Percentiles rank a stretch among this genome's conserved stretches.
These are phyloP conservation scores for Dryas integrifolia DNA, from an alignment of 331 rosid species.

Conservation along the genomic window DNA sequence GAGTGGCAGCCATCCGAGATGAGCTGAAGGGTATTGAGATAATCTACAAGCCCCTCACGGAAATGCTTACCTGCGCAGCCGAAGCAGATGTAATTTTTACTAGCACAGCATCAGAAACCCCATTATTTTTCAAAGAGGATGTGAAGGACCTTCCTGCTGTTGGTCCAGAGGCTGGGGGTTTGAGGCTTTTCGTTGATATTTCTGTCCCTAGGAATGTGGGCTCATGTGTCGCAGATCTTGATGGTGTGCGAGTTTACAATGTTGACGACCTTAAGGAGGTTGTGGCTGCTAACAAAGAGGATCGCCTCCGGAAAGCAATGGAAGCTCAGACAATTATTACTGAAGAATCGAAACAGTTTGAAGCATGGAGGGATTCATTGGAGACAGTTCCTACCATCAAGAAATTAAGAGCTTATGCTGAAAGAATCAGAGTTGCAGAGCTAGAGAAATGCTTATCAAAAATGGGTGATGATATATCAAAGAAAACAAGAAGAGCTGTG, in stretches of 20 bases:
- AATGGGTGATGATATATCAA: conserved; percentile 88
- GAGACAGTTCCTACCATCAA: conserved; percentile 98
- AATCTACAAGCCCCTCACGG: conserved; percentile 77
- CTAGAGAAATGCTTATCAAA: conserved; percentile 88
- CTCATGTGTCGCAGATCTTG: conserved; percentile 68
- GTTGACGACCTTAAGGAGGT: conserved; percentile 97
- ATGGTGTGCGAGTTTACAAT: conserved; percentile 61
- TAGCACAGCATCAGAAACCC: conserved; percentile 88
- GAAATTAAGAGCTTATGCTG: conserved; percentile 93
- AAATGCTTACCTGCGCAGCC: conserved; percentile 64
- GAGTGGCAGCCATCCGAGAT: conserved; percentile 69
- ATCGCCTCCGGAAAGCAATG: conserved; percentile 81
- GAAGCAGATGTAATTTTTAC: conserved; percentile 86
- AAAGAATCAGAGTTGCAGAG: conserved; percentile 84
- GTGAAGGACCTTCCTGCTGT: conserved; percentile 70
- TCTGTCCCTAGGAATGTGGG: conserved; percentile 91
- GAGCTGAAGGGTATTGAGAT: conserved; percentile 71
- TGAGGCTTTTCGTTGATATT: conserved; percentile 72
- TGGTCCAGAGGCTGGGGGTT: conserved; percentile 56
- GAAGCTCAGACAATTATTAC: conserved; percentile 85
- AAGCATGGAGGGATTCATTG: conserved; percentile 95
- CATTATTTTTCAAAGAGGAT: conserved; percentile 66
- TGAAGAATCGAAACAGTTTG: conserved; percentile 90
- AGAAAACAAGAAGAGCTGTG: conserved; percentile 80
- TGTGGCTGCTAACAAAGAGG: conserved; percentile 98